phyloP scores from a whole-genome alignment of 495 filamentous ascomycete species.

The Hypoxylon intermedium region DNA sequence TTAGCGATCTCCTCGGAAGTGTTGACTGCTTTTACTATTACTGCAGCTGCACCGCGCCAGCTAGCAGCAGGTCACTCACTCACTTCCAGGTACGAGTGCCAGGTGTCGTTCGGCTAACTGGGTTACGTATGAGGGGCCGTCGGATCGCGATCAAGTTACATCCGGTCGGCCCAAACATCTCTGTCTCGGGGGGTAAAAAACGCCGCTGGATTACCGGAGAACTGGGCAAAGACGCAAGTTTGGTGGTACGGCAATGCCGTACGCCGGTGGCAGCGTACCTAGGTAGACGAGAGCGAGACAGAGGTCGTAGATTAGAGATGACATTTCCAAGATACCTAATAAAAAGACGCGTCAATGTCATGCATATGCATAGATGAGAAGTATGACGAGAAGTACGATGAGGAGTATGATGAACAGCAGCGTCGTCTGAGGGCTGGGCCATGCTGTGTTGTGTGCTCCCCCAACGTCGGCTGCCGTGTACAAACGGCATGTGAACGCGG shows the following conservation, averaged over 20 bases:
- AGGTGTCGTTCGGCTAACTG: conserved; percentile 23
- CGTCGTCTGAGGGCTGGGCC: conserved; percentile 21
- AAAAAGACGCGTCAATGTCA: too few relatives aligned
- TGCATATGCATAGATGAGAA: too few relatives aligned
- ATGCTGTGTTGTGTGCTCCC: conserved; percentile 21
- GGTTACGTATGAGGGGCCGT: conserved; percentile 23
- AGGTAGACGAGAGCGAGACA: too few relatives aligned
- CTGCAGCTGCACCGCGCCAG: not conserved
- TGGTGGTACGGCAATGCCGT: too few relatives aligned
- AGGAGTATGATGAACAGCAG: too few relatives aligned
- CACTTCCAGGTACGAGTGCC: conserved; percentile 14
- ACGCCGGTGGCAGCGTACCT: too few relatives aligned
- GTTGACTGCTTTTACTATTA: not conserved
- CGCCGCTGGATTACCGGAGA: conserved; percentile 9
- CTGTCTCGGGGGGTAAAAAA: conserved; percentile 17
- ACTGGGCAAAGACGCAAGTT: too few relatives aligned
- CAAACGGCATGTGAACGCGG: conserved; percentile 34
- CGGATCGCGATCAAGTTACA: conserved; percentile 36
- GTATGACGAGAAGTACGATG: too few relatives aligned
- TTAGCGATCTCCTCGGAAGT: conserved; percentile 9
- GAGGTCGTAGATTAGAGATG: too few relatives aligned
- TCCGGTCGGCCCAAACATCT: conserved; percentile 22
- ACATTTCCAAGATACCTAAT: too few relatives aligned
- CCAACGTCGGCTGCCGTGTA: conserved; percentile 30
- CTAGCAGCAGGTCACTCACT: not conserved